Evolutionary conservation across 345 rosid genomes (phyloP), one percentile per base, ranked within the genome.

Genomic region (Euclidium syriacum): DNA sequence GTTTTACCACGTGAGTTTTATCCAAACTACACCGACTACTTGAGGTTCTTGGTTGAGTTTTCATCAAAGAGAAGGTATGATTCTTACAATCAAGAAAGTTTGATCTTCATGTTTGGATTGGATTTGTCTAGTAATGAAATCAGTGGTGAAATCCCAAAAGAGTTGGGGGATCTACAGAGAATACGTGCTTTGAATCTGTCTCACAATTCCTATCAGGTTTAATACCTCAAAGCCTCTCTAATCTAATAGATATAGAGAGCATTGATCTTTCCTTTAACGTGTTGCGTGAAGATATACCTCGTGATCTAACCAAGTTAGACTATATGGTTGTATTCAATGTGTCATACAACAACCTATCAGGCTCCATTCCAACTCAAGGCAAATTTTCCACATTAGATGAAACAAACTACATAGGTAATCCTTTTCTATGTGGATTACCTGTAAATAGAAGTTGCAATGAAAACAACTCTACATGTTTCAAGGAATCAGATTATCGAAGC

Each of bases 81-180:
- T 1, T 32, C 62, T 5, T 65, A 33, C 20, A 24, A 0, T 0
- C 11, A 0, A 32, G 0, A 1, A 47, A 39, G 58, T 50, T 41
- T 3, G 0, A 0, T 7, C 3, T 35, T 2, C 12, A 50, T 83
- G 54, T 61, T 52, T 1, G 83, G 80, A 25, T 2, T 78, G 1
- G 83, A 83, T 38, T 24, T 80, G 15, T 80, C 83, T 2, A 18
- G 10, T 0, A 83, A 83, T 12, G 65, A 68, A 14, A 42, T 80
- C 0, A 33, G 15, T 0, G 81, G 83, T 7, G 12, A 47, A 1
- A 70, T 83, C 10, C 83, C 83, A 0, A 1, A 0, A 4, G 68
- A 72, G 35, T 0, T 83, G 0, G 81, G 81, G 5, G 11, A 67
- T 22, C 42, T 78, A 6, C 7, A n/a, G 8, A 23, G 1, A 1